Conservation (phyloP, 768 basidiomycete species). For the Mrakia gelida region DNA sequence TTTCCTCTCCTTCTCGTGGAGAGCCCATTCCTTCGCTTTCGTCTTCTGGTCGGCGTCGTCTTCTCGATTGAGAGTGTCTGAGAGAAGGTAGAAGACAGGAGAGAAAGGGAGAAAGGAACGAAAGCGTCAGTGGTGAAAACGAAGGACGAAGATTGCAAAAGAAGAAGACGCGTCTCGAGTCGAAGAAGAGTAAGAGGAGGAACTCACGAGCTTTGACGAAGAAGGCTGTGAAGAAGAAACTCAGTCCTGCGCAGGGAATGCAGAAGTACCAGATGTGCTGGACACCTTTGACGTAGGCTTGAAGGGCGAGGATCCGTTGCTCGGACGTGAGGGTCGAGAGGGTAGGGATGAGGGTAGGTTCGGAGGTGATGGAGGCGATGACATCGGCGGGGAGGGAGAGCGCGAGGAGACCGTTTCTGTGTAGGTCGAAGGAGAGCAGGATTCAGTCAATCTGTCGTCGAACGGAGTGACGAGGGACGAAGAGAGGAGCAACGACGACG, state of each 20-base stretch:
- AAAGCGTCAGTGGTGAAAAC: background rate
- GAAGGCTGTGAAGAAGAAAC: constrained; percentile 58
- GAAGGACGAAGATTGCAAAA: background rate
- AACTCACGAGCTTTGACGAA: constrained; percentile 54
- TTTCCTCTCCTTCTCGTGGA: constrained; percentile 5
- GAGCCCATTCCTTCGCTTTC: constrained; percentile 15
- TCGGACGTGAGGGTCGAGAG: constrained; percentile 43
- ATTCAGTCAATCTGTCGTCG: too few species aligned
- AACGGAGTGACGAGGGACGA: too few species aligned
- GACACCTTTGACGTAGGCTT: constrained; percentile 59
- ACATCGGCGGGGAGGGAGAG: constrained; percentile 44
- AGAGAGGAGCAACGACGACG: background rate
- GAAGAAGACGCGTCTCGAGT: background rate
- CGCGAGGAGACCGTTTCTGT: constrained; percentile 41
- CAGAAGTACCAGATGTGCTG: constrained; percentile 59
- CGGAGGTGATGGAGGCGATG: constrained; percentile 36
- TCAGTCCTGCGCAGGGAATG: constrained; percentile 54
- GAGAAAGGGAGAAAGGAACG: background rate
- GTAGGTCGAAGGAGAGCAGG: background rate
- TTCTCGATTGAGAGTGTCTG: constrained; percentile 14
- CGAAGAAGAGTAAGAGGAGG: constrained; percentile 45
- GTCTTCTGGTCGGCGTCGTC: constrained; percentile 26
- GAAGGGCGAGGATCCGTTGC: constrained; percentile 49
- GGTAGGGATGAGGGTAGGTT: constrained; percentile 6
- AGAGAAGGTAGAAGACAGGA: background rate